Conservation (phyloP, 306 rosid species). For the Quercus bicolor region DNA sequence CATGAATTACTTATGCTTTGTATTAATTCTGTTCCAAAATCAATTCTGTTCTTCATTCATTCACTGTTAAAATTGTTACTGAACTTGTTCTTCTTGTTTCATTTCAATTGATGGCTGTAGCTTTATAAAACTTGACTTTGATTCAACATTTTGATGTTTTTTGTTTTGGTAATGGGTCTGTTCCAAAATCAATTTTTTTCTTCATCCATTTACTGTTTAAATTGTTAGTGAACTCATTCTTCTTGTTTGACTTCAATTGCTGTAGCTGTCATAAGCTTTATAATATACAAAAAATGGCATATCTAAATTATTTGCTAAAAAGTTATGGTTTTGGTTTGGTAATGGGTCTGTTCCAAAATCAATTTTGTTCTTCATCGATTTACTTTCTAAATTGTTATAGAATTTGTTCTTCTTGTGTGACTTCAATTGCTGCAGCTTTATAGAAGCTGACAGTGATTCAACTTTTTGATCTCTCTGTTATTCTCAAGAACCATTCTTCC, state of each 20-base stretch:
- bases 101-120: slow-evolving; percentile 40
- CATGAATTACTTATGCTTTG: too few relatives aligned
- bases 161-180: background rate
- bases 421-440: slow-evolving; percentile 62
- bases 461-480: slow-evolving; percentile 87
- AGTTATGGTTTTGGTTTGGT: too few relatives aligned
- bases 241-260: too few relatives aligned
- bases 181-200: background rate
- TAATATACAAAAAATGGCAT: too few relatives aligned
- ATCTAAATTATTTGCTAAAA: too few relatives aligned
- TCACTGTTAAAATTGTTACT: slow-evolving; percentile 7
- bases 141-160: slow-evolving; percentile 84
- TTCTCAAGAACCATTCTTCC: slow-evolving; percentile 64
- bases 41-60: too few relatives aligned
- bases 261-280: too few relatives aligned
- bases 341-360: too few relatives aligned
- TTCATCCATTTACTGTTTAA: background rate
- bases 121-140: slow-evolving; percentile 84
- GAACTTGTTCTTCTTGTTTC: background rate
- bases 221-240: slow-evolving; percentile 3
- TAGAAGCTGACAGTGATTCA: slow-evolving; percentile 87
- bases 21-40: too few relatives aligned
- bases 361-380: too few relatives aligned
- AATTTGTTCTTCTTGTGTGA: slow-evolving; percentile 1
- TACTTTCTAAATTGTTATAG: too few relatives aligned